Evolutionary conservation across 73 alveolate genomes (phyloP), one percentile per base, ranked within the genome.

Genomic region (Diophrys appendiculata): DNA sequence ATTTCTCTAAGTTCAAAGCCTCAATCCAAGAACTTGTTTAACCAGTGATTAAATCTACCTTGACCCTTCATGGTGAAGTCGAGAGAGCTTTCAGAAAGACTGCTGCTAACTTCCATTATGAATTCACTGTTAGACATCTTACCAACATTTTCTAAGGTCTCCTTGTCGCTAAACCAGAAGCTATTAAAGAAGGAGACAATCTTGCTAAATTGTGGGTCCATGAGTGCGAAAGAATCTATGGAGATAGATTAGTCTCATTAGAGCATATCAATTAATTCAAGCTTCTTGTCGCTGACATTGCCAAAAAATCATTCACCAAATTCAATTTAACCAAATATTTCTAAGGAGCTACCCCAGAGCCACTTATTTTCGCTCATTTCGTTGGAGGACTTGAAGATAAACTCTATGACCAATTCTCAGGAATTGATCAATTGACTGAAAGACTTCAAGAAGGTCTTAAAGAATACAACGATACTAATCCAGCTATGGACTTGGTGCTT

Each of bases 31-130:
- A 97, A 88, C 83, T 85, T 60, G 96, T 95, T 71, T 91, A 92
- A 77, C 98, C 99, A 33, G 91, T 98, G 28, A 98, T 98, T 85
- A 98, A 98, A 69, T 99, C 99, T 65, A 98, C 99, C 23, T 82
- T 98, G 76, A 90, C 95, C 77, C 84, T 98, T 54, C 99, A 98
- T 72, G 95, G 96, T 67, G 94, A 94, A 86, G 99, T 98, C 68
- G 98, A 83, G 81, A 91, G 92, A 65, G 90, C 91, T 76, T 98
- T 98, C 97, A 89, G 99, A 80, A 98, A 98, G 96, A 97, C 99
- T 54, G 99, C 99, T 87, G 94, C 90, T 72, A 97, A 97, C 95
- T 98, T 98, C 99, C 99, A 98, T 93, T 98, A 98, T 91, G 99
- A 98, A 91, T 96, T 86, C 90, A 96, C 95, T 87, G 96, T 98